Evolutionary conservation across 2,329 filamentous ascomycete genomes (phyloP).

Genomic region (Fusarium concolor): DNA sequence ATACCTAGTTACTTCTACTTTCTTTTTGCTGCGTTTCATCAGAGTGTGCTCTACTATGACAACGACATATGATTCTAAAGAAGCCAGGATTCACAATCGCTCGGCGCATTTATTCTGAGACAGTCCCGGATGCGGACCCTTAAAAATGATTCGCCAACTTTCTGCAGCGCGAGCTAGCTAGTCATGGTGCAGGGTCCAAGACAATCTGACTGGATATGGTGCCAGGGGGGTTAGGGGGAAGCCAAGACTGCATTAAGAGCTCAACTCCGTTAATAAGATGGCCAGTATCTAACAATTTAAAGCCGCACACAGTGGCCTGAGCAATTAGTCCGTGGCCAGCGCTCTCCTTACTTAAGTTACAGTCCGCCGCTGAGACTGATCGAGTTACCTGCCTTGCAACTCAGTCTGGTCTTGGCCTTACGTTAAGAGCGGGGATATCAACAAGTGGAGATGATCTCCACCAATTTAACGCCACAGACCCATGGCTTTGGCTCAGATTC

Average conservation of each 20-base stretch:
- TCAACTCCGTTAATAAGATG: conserved; percentile 6
- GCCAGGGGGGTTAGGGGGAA: conserved; percentile 31
- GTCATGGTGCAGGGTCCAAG: conserved; percentile 42
- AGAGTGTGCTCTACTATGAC: background rate
- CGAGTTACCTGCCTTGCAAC: background rate
- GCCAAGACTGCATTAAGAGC: conserved; percentile 21
- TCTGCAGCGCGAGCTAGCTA: conserved; percentile 28
- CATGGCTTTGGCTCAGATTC: conserved; percentile 19
- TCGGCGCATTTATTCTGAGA: conserved; percentile 30
- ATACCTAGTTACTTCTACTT: background rate
- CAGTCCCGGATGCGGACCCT: conserved; percentile 24
- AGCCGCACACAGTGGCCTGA: background rate
- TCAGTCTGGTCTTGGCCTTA: background rate
- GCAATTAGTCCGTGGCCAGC: background rate
- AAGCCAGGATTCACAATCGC: conserved; percentile 10
- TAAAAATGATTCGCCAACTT: conserved; percentile 31
- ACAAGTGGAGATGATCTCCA: conserved; percentile 34
- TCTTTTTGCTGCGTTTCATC: conserved; percentile 10
- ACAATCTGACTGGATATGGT: conserved; percentile 25
- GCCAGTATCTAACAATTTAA: conserved; percentile 5
- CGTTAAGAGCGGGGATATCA: conserved; percentile 23
- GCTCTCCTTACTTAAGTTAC: background rate
- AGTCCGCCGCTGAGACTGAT: background rate
- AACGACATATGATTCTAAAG: background rate
- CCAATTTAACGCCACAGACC: conserved; percentile 38